A percentile compares a stretch with the other conserved stretches of the same genome.
Evolutionary conservation across 1,284 basidiomycete species (phyloP).

Genomic region (Vanrija sp.): DNA sequence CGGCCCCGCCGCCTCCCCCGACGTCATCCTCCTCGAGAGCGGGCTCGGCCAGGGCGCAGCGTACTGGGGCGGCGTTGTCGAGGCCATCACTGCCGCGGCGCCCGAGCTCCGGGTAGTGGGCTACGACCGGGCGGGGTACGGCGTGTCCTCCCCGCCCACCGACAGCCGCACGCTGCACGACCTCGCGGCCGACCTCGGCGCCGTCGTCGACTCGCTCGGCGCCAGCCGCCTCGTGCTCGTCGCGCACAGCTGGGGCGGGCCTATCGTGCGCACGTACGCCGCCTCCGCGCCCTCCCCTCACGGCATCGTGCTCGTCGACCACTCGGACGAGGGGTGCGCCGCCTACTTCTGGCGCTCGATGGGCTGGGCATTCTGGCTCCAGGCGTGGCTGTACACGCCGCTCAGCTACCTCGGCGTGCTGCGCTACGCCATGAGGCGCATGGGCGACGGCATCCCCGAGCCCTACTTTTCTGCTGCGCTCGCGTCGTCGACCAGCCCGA

Average conservation of each 20-base stretch:
- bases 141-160: neutral
- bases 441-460: neutral
- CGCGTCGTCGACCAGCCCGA: neutral
- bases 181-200: slow-evolving; percentile 1
- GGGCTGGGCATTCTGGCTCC: slow-evolving; percentile 2
- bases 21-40: slow-evolving; percentile 5
- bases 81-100: neutral
- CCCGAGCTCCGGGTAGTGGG: neutral
- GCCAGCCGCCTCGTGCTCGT: slow-evolving; percentile 2
- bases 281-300: neutral
- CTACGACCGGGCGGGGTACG: slow-evolving; percentile 9
- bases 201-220: neutral
- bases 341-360: slow-evolving; percentile 2
- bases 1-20: neutral
- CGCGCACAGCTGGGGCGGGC: slow-evolving; percentile 6
- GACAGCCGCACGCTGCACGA: slow-evolving; percentile 2
- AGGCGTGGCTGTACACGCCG: slow-evolving; percentile 4
- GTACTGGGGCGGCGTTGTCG: slow-evolving; percentile 1
- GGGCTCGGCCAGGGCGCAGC: neutral
- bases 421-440: neutral
- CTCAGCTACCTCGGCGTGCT: neutral
- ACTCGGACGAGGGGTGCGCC: slow-evolving; percentile 1
- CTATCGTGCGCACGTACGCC: neutral
- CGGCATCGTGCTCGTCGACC: slow-evolving; percentile 5
- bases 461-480: neutral